Base-by-base conservation (phyloP, 169 alveolate species). In the Theileria parva region DNA sequence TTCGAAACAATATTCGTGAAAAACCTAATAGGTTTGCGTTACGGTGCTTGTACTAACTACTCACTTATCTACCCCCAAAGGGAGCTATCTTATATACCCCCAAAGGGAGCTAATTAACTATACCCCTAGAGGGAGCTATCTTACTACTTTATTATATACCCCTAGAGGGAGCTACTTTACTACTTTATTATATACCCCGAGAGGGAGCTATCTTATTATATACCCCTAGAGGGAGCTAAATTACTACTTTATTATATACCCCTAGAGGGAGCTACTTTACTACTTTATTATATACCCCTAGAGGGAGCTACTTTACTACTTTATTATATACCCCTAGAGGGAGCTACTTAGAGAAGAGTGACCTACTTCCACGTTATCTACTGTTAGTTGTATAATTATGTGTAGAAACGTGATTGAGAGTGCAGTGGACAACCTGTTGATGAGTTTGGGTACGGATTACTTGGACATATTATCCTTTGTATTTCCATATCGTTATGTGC, bases 401-500 rank as follows among this genome's bases (percentile, higher is more conserved):
- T 57, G 12, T 57, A 76, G 88, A n/a, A 19, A 39, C 39, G 81
- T 74, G 21, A 67, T 92, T 1, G 95, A 91, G 34, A 86, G 81
- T 37, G 94, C 93, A n/a, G 83, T 92, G n/a, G 96, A 92, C 73
- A 71, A 74, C 75, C 55, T 92, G 48, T 73, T 92, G 66, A 34
- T 48, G 50, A 86, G 90, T 53, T 71, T 88, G 63, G 92, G 91
- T 12, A 75, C 91, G 7, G 93, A 91, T 77, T 88, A 86, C 74
- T 65, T 92, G 64, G 96, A 92, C 71, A 74, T 92, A 48, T 81
- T 91, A 48, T 88, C 92, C 64, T 80, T 92, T 48, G 92, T 85
- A 63, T 66, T 72, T 50, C 96, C 96, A 34, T 86, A 91, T 57
- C 94, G 96, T 44, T 92, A 92, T 69, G 87, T 88, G 25, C 93